A percentile compares a stretch with the other conserved stretches of the same genome.
These are phyloP conservation scores for Fusarium papillatum DNA, from an alignment of 2,329 filamentous ascomycete species.

Conservation along the genomic window DNA sequence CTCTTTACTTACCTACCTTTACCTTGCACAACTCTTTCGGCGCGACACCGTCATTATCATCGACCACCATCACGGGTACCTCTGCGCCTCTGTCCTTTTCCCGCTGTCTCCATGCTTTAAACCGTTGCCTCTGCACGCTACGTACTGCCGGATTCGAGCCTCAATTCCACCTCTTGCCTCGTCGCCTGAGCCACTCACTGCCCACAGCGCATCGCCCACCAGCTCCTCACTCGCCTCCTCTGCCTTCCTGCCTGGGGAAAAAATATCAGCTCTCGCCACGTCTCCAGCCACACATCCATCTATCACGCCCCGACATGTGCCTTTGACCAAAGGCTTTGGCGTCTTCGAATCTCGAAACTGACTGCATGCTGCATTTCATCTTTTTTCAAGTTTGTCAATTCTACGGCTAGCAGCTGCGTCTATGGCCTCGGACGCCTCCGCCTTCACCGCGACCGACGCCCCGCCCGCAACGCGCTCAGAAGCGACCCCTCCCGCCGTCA, in stretches of 20 bases:
- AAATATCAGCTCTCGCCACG: conserved; percentile 58
- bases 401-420: conserved; percentile 39
- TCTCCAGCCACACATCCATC: conserved; percentile 57
- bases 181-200: conserved; percentile 40
- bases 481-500: conserved; percentile 51
- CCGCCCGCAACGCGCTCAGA: conserved; percentile 55
- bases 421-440: conserved; percentile 69
- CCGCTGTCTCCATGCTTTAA: conserved; percentile 22
- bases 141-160: conserved; percentile 30
- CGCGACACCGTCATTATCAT: conserved; percentile 37
- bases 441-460: conserved; percentile 66
- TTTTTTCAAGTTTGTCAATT: conserved; percentile 35
- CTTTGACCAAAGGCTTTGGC: conserved; percentile 44
- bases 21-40: conserved; percentile 37
- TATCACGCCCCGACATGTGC: conserved; percentile 53
- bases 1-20: conserved; percentile 18
- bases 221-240: conserved; percentile 37
- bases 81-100: conserved; percentile 17
- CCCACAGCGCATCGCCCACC: conserved; percentile 40
- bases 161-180: conserved; percentile 38
- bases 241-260: conserved; percentile 40
- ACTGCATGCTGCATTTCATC: conserved; percentile 38
- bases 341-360: conserved; percentile 40
- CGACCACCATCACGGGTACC: conserved; percentile 28
- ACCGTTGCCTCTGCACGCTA: conserved; percentile 24